A percentile compares a stretch with the other conserved stretches of the same genome.
phyloP scores from a whole-genome alignment of 176 grass and related monocot species.

The Eleusine coracana region DNA sequence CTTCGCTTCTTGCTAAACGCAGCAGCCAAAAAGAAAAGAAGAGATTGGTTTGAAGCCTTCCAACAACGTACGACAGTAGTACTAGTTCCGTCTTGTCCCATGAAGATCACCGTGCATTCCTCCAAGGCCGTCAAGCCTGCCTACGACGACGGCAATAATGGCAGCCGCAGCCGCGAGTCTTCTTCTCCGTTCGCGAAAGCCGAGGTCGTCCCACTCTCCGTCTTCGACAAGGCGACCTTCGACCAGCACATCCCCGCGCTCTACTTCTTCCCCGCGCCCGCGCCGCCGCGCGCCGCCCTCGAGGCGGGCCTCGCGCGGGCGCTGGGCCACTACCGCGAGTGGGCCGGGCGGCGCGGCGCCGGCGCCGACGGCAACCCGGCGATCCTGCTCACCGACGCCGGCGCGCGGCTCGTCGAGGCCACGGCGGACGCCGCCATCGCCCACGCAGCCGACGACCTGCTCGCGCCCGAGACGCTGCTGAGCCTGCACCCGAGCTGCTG shows the following conservation, averaged over 20 bases:
- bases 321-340: constrained; percentile 37
- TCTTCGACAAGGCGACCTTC: too few species aligned
- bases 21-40: too few species aligned
- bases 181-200: too few species aligned
- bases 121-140: constrained; percentile 23
- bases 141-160: neutral
- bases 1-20: too few species aligned
- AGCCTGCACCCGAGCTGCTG: constrained; percentile 13
- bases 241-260: too few species aligned
- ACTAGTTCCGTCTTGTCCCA: too few species aligned
- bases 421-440: neutral
- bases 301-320: constrained; percentile 3
- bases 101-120: neutral
- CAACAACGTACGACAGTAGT: too few species aligned
- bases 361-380: constrained; percentile 10
- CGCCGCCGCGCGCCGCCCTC: neutral
- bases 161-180: too few species aligned
- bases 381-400: constrained; percentile 42
- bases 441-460: neutral
- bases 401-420: constrained; percentile 33
- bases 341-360: constrained; percentile 29
- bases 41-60: too few species aligned
- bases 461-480: neutral
- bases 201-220: too few species aligned
- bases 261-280: neutral